Conservation (phyloP, 1,284 basidiomycete genomes). For the Lignosus rhinocerotis region DNA sequence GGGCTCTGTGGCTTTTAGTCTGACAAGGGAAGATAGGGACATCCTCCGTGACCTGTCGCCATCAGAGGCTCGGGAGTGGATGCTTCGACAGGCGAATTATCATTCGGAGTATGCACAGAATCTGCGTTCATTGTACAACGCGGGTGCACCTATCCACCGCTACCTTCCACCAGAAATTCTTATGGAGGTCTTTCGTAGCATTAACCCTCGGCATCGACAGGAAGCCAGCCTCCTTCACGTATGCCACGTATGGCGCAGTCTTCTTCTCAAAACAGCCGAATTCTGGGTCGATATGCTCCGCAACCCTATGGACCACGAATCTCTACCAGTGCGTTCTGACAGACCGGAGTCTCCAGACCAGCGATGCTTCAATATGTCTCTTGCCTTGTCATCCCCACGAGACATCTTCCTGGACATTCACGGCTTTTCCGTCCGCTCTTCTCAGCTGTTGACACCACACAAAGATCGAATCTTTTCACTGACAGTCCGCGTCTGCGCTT, state of each 20-base stretch:
- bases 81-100: neutral
- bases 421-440: neutral
- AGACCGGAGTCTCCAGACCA: neutral
- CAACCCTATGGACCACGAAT: neutral
- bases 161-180: conserved; percentile 7
- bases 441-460: neutral
- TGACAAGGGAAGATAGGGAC: neutral
- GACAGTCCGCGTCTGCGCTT: neutral
- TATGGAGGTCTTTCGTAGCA: conserved; percentile 8
- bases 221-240: conserved; percentile 8
- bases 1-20: neutral
- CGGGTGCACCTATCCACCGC: conserved; percentile 4
- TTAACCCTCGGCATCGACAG: neutral
- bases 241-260: conserved; percentile 3
- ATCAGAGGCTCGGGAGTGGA: neutral
- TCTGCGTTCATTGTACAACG: conserved; percentile 4
- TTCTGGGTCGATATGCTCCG: conserved; percentile 13
- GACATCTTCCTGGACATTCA: neutral
- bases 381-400: conserved; percentile 2
- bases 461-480: conserved; percentile 2
- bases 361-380: neutral
- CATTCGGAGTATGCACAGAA: neutral
- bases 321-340: neutral
- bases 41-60: neutral
- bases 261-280: conserved; percentile 5